Conservation (phyloP, 352 stramenopile species). For the Elongisporangium senticosum region DNA sequence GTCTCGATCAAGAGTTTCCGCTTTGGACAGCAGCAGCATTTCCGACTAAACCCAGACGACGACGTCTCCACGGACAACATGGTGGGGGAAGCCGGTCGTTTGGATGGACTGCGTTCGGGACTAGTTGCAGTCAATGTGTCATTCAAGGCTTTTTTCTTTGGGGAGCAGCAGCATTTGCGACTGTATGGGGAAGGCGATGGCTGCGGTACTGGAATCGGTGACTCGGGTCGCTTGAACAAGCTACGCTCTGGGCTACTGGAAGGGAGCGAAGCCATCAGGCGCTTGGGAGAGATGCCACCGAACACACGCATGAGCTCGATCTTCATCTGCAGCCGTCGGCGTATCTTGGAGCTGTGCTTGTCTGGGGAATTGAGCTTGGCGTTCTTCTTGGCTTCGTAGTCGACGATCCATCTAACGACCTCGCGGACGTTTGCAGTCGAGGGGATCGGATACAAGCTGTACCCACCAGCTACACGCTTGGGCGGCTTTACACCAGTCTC, state of each 20-base stretch:
- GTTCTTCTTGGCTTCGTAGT: slow-evolving; percentile 29
- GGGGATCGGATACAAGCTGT: slow-evolving; percentile 24
- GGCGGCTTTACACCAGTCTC: slow-evolving; percentile 22
- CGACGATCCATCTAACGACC: slow-evolving; percentile 36
- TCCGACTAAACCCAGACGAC: neutral
- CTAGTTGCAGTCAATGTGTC: neutral
- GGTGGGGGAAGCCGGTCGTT: neutral
- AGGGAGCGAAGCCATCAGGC: neutral
- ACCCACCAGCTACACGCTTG: slow-evolving; percentile 31
- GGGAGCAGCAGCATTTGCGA: neutral
- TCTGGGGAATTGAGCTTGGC: slow-evolving; percentile 17
- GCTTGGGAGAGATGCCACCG: neutral
- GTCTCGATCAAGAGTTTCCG: neutral
- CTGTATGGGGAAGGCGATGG: neutral
- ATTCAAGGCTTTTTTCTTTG: neutral
- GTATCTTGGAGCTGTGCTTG: slow-evolving; percentile 6
- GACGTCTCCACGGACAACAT: neutral
- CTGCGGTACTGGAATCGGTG: neutral
- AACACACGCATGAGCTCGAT: slow-evolving; percentile 29
- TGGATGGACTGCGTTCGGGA: neutral
- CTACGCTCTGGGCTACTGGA: neutral
- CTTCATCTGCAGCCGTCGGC: slow-evolving; percentile 24
- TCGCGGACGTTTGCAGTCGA: slow-evolving; percentile 26
- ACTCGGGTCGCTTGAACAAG: neutral
- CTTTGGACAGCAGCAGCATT: neutral